phyloP scores from a whole-genome alignment of 78 protist genomes.

The Mastigamoeba balamuthi region DNA sequence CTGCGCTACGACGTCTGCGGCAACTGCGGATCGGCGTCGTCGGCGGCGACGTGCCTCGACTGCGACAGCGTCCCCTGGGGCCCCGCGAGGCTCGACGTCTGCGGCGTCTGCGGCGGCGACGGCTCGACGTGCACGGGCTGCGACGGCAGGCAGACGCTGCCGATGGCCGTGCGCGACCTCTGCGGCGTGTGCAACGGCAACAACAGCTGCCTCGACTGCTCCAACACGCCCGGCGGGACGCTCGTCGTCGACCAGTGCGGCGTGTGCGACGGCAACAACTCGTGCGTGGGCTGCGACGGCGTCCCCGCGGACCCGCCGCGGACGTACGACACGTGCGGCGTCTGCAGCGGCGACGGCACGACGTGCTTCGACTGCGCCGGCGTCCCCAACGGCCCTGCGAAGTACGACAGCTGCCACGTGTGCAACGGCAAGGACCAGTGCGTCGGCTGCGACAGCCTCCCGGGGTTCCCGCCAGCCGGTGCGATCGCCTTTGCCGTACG shows the following conservation, averaged over 20 bases:
- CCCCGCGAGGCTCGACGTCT: background rate
- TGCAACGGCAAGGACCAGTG: background rate
- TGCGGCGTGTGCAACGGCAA: conserved; percentile 47
- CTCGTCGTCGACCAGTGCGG: conserved; percentile 29
- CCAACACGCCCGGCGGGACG: conserved; percentile 26
- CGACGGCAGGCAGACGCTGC: background rate
- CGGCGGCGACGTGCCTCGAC: background rate
- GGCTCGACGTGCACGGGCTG: background rate
- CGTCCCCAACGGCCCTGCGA: background rate
- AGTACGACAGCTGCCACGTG: background rate
- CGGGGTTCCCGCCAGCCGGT: no score
- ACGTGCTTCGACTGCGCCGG: conserved; percentile 2
- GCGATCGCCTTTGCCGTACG: no score
- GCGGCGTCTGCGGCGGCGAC: background rate
- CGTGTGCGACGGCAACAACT: conserved; percentile 41
- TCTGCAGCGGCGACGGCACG: conserved; percentile 12
- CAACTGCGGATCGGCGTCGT: background rate
- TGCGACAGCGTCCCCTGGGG: background rate
- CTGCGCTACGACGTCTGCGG: background rate
- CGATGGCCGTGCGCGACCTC: background rate
- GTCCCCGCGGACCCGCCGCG: background rate
- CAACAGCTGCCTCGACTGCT: conserved; percentile 55
- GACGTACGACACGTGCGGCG: conserved; percentile 6
- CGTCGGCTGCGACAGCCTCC: background rate
- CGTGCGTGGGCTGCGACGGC: conserved; percentile 28